Percentiles rank a stretch among this genome's conserved stretches.
Evolutionary conservation across 2,329 filamentous ascomycete genomes (phyloP).

Genomic region (Colletotrichum sp.): DNA sequence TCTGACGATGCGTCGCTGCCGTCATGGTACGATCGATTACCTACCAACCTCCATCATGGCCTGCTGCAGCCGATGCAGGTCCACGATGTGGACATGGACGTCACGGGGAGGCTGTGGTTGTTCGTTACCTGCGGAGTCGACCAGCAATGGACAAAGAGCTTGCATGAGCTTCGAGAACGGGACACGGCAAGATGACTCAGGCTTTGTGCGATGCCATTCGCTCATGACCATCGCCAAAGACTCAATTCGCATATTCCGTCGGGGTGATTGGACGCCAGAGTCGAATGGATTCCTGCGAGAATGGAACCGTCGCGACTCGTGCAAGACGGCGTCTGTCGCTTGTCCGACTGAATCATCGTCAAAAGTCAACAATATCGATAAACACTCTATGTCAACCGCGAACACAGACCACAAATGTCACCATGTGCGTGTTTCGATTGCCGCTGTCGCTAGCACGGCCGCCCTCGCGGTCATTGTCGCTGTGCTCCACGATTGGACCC

Average conservation of each 20-base stretch:
- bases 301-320: conserved; percentile 1
- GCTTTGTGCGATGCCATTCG: background rate
- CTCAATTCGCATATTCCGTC: background rate
- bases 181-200: conserved; percentile 3
- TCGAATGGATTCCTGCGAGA: background rate
- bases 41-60: background rate
- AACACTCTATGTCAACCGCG: background rate
- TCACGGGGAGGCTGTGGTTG: background rate
- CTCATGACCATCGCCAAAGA: background rate
- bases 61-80: background rate
- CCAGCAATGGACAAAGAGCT: background rate
- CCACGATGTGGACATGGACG: background rate
- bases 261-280: background rate
- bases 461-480: background rate
- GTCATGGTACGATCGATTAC: background rate
- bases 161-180: background rate
- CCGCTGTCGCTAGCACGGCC: conserved; percentile 12
- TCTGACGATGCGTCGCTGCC: background rate
- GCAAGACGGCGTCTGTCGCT: conserved; percentile 6
- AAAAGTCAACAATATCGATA: background rate
- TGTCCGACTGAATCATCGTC: background rate
- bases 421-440: conserved; percentile 10
- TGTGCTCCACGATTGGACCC: background rate
- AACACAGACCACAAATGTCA: background rate
- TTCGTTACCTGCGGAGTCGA: background rate